Conservation (phyloP, 495 filamentous ascomycete genomes). For the Neurospora sp. region DNA sequence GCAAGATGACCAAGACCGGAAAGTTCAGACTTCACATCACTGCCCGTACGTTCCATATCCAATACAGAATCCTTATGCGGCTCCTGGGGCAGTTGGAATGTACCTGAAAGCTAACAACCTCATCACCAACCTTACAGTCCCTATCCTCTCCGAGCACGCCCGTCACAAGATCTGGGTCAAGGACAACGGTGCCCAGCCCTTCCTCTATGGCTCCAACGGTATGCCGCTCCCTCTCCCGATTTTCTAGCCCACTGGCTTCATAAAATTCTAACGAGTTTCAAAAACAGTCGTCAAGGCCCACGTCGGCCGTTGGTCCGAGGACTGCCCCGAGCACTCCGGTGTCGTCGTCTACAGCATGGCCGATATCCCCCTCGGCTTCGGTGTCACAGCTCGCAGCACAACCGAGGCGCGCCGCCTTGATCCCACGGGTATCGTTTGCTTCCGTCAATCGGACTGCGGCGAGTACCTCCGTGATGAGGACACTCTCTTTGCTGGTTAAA, state of each 20-base stretch:
- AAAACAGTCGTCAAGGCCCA: constrained; percentile 71
- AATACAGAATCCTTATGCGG: background rate
- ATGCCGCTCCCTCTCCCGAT: background rate
- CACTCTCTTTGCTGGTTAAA: constrained; percentile 40
- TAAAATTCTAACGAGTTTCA: background rate
- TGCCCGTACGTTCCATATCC: constrained; percentile 28
- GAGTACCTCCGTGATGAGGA: constrained; percentile 82
- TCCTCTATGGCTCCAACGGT: constrained; percentile 57
- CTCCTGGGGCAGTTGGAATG: background rate
- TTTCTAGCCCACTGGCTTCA: no score
- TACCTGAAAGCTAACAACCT: background rate
- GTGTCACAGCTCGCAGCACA: constrained; percentile 60
- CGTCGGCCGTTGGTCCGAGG: constrained; percentile 78
- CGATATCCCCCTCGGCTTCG: constrained; percentile 74
- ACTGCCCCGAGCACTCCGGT: constrained; percentile 71
- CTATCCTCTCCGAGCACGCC: constrained; percentile 78
- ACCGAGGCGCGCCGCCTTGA: constrained; percentile 72
- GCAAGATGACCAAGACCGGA: constrained; percentile 85
- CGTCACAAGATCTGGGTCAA: constrained; percentile 94
- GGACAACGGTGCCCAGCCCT: constrained; percentile 90
- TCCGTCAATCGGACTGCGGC: constrained; percentile 81
- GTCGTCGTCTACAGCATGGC: constrained; percentile 68
- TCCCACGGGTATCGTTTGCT: constrained; percentile 77
- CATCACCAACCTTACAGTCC: constrained; percentile 28
- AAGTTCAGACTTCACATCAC: constrained; percentile 84